A percentile compares a stretch with the other conserved stretches of the same genome.
Evolutionary conservation across 495 filamentous ascomycete species (phyloP).

Genomic region (Penicillium malachiteum): DNA sequence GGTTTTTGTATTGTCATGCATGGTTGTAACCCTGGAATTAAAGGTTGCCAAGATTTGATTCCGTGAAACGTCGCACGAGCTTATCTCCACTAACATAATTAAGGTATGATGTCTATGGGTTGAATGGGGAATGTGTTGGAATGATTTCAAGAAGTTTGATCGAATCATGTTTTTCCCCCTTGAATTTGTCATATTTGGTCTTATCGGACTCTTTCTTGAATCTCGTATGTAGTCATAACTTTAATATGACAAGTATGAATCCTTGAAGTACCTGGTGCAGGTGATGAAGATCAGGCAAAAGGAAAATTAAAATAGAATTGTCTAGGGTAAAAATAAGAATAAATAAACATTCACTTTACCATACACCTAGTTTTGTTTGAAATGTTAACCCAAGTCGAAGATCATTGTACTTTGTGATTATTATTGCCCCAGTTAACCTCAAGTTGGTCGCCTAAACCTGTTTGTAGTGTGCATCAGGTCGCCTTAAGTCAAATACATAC

Average conservation of each 20-base stretch:
- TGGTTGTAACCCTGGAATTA: slow-evolving; percentile 28
- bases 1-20: slow-evolving; percentile 24
- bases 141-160: too few species aligned
- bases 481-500: background rate
- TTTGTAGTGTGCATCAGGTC: background rate
- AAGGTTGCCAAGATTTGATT: slow-evolving; percentile 31
- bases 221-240: too few species aligned
- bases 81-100: slow-evolving; percentile 49
- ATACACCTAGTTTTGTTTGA: too few species aligned
- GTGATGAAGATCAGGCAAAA: background rate
- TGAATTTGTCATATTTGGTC: background rate
- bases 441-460: background rate
- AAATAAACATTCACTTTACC: too few species aligned
- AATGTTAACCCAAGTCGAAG: too few species aligned
- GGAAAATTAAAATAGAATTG: too few species aligned
- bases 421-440: too few species aligned
- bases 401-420: too few species aligned
- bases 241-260: too few species aligned
- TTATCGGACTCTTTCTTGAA: background rate
- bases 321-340: too few species aligned
- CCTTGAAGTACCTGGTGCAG: too few species aligned
- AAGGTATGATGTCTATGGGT: slow-evolving; percentile 15
- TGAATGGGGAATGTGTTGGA: slow-evolving; percentile 17
- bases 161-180: background rate
- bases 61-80: slow-evolving; percentile 47